Evolutionary conservation across 805 yeast species (phyloP).

Genomic region (Cephaloascus fragrans): DNA sequence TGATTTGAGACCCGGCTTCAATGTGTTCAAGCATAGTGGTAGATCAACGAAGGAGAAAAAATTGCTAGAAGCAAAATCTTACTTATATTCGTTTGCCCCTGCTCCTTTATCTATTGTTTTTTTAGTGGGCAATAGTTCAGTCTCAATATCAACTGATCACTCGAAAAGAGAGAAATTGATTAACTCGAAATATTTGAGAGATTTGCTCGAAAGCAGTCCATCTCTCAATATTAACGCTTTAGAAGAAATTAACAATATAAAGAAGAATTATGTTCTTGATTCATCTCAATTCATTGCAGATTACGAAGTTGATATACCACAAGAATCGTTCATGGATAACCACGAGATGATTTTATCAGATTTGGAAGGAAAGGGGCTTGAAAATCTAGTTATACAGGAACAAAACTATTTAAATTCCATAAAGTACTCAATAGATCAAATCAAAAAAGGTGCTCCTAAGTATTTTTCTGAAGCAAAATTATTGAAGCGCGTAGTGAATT

Average conservation of each 20-base stretch:
- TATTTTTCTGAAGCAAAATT: conserved; percentile 22
- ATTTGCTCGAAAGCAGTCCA: too few species aligned
- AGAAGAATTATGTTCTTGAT: not conserved
- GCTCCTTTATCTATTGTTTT: conserved; percentile 22
- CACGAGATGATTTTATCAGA: not conserved
- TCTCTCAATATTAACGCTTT: not conserved
- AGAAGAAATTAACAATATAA: not conserved
- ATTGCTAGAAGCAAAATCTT: conserved; percentile 24
- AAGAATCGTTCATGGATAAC: not conserved
- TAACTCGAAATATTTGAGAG: not conserved
- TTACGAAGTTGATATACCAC: not conserved
- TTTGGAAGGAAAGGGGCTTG: not conserved
- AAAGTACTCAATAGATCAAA: conserved; percentile 1
- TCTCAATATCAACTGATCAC: not conserved
- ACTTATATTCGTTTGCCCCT: conserved; percentile 29
- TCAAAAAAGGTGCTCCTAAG: conserved; percentile 13
- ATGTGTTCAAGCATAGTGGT: conserved; percentile 22
- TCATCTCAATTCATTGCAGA: not conserved
- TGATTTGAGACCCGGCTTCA: conserved; percentile 23
- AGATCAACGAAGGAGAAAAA: conserved; percentile 17
- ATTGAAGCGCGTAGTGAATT: conserved; percentile 5
- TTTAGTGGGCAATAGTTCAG: not conserved
- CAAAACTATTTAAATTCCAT: not conserved
- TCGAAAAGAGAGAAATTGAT: not conserved
- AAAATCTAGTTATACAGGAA: not conserved